Base-by-base conservation (phyloP, 2,329 filamentous ascomycete species). In the Fusarium nelsonii region DNA sequence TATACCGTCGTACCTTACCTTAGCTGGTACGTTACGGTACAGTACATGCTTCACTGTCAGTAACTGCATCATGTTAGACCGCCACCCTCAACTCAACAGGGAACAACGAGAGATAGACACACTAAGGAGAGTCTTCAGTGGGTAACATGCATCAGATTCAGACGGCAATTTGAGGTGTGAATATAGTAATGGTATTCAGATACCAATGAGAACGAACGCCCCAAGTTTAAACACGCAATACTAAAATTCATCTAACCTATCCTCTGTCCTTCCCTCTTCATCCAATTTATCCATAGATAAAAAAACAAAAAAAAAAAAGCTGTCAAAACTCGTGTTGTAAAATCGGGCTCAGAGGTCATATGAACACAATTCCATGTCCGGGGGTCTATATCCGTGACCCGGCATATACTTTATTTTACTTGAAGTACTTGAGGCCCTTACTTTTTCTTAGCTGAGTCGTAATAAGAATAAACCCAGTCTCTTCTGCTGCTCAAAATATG, bases 21-120 rank as follows among this genome's bases (percentile, higher is more conserved):
- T 53, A 34, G 45, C 60, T 65, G 43, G 52, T 23, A 23, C 23
- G 23, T 23, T 23, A 23, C 23, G 60, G 45, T 41, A 58, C 28
- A 40, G 33, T 33, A 23, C 26, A 46, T 28, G 44, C 37, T 28
- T 51, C 34, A 28, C 56, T 53, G 28, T n/a, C 56, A 39, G 43
- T 39, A 41, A 37, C 45, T 53, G 56, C 56, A 65, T 68, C 60
- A 49, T 65, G 45, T 56, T 70, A 70, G 67, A 70, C 67, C 67
- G 67, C 67, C 67, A 69, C 66, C 62, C 34, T 51, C 34, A 30
- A 51, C 33, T 26, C 58, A 70, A 57, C 58, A 65, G 40, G 49
- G 58, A 61, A 52, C 54, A 54, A 20, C 11, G 55, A 52, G 51
- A 53, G 59, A 55, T 28, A 44, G 55, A 49, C 52, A 58, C 51